These are phyloP conservation scores for Vanderwaltozyma tropicalis DNA, from an alignment of 805 yeast genomes.

Conservation along the genomic window DNA sequence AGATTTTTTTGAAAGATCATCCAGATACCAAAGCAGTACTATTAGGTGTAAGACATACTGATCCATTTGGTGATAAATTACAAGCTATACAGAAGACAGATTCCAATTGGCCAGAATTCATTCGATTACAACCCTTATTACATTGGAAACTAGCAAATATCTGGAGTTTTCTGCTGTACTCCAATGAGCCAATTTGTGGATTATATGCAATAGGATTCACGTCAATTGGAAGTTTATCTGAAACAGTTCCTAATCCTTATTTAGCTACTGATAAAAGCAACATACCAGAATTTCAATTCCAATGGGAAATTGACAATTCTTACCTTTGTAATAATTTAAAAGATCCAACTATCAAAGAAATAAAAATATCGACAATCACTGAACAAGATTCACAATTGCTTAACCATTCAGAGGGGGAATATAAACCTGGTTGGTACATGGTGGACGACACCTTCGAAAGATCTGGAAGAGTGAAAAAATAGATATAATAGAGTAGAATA, in stretches of 20 bases:
- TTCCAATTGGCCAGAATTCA: slow-evolving; percentile 82
- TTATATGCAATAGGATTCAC: slow-evolving; percentile 82
- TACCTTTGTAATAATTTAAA: slow-evolving; percentile 3
- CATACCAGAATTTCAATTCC: slow-evolving; percentile 7
- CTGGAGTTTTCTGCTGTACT: slow-evolving; percentile 67
- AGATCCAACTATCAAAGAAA: background rate
- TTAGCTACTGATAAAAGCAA: slow-evolving; percentile 18
- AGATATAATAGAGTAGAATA: too few relatives aligned
- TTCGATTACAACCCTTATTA: slow-evolving; percentile 77
- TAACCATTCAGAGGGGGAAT: background rate
- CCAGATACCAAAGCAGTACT: slow-evolving; percentile 59
- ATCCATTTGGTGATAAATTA: slow-evolving; percentile 66
- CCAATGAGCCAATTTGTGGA: slow-evolving; percentile 56
- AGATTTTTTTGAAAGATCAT: slow-evolving; percentile 42
- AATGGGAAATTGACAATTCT: slow-evolving; percentile 21
- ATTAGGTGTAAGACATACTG: slow-evolving; percentile 81
- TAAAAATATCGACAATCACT: slow-evolving; percentile 6
- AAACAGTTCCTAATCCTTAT: slow-evolving; percentile 65
- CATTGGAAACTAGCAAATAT: slow-evolving; percentile 79
- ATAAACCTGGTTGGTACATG: slow-evolving; percentile 28
- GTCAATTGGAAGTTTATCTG: slow-evolving; percentile 69
- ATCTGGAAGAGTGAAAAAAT: slow-evolving; percentile 21
- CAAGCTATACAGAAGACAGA: slow-evolving; percentile 65
- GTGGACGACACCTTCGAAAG: slow-evolving; percentile 24
- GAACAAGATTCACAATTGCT: slow-evolving; percentile 5